These are phyloP conservation scores for Pseudocercospora crystallina DNA, from an alignment of 2,329 filamentous ascomycete species.

Conservation along the genomic window DNA sequence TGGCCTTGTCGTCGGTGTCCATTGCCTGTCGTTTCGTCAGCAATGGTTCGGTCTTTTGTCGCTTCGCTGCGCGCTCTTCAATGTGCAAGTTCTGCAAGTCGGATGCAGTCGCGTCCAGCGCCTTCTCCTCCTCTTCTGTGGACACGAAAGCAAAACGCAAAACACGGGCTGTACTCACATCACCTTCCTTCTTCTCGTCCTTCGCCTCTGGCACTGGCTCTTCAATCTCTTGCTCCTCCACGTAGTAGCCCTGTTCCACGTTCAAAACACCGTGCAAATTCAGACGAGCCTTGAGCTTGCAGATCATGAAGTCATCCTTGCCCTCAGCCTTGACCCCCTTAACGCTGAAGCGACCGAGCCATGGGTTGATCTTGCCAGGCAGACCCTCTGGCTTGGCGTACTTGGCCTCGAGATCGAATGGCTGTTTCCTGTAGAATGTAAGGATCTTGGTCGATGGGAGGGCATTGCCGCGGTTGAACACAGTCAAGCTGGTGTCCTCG, in stretches of 20 bases:
- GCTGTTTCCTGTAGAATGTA: constrained; percentile 97
- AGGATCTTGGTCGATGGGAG: constrained; percentile 99
- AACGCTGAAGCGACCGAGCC: constrained; percentile 96
- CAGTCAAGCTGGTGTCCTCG: constrained; percentile 93
- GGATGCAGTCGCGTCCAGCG: constrained; percentile 14
- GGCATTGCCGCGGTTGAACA: constrained; percentile 96
- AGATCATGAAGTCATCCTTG: constrained; percentile 98
- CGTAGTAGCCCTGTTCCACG: constrained; percentile 94
- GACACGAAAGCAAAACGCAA: constrained; percentile 25
- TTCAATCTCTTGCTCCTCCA: constrained; percentile 96
- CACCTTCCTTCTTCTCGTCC: constrained; percentile 61
- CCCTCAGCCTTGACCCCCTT: constrained; percentile 94
- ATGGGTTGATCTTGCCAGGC: constrained; percentile 86
- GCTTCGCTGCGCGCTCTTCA: constrained; percentile 26
- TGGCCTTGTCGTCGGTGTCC: constrained; percentile 73
- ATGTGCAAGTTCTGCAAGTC: constrained; percentile 12
- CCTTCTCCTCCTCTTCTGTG: constrained; percentile 23
- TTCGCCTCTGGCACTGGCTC: constrained; percentile 79
- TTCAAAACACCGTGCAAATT: constrained; percentile 97
- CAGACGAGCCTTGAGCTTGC: constrained; percentile 96
- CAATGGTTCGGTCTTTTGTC: constrained; percentile 29
- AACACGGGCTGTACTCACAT: constrained; percentile 59
- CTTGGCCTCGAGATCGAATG: constrained; percentile 92
- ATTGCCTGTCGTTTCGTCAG: constrained; percentile 62
- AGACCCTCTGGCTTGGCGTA: constrained; percentile 85